Conservation (phyloP, 495 filamentous ascomycete species). For the Neurospora sp. region DNA sequence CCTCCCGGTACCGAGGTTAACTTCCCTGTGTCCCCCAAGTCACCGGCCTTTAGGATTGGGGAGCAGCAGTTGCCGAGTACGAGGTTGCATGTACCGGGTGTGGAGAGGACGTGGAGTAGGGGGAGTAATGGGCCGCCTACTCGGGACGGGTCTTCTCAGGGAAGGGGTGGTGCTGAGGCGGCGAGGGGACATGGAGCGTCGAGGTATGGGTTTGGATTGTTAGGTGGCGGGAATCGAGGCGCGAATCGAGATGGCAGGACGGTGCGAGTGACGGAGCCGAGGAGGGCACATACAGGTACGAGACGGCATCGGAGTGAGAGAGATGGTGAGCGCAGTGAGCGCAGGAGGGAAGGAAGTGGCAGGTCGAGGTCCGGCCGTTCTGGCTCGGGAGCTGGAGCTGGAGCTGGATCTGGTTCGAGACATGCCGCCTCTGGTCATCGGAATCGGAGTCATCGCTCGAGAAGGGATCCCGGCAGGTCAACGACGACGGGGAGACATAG, state of each 20-base stretch:
- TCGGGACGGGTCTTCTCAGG: no score
- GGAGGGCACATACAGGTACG: not conserved
- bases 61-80: conserved; percentile 29
- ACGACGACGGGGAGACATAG: not conserved
- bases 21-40: conserved; percentile 30
- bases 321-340: conserved; percentile 14
- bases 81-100: conserved; percentile 29
- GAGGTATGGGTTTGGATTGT: not conserved
- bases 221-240: not conserved
- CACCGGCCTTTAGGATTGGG: conserved; percentile 26
- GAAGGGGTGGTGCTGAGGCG: conserved; percentile 2
- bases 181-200: conserved; percentile 10
- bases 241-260: not conserved
- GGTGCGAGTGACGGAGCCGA: not conserved
- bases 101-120: conserved; percentile 26
- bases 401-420: not conserved
- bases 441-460: not conserved
- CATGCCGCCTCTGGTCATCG: not conserved
- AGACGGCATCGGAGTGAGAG: conserved; percentile 10
- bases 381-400: not conserved
- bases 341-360: conserved; percentile 14
- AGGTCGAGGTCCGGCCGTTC: not conserved
- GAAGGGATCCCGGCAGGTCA: not conserved
- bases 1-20: conserved; percentile 16
- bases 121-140: conserved; percentile 22